phyloP scores from a whole-genome alignment of 1,139 yeast genomes.

The Sugiyamaella japonica region DNA sequence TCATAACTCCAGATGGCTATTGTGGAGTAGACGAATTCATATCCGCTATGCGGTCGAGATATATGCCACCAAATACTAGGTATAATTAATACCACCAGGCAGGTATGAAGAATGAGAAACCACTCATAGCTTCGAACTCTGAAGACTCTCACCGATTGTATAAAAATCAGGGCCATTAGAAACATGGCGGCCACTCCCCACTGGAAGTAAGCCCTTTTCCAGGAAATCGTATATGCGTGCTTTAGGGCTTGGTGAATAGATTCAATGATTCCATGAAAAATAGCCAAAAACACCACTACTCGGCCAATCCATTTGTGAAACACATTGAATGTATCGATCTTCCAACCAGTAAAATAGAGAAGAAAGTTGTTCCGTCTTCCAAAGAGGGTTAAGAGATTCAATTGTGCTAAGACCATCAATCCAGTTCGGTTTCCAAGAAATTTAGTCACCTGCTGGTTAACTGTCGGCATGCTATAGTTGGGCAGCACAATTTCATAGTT shows the following conservation, averaged over 20 bases:
- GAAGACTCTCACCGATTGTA: slow-evolving; percentile 23
- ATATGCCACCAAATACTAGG: slow-evolving; percentile 64
- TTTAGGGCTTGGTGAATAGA: slow-evolving; percentile 37
- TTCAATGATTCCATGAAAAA: slow-evolving; percentile 36
- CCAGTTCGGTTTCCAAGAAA: slow-evolving; percentile 65
- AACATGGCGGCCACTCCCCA: slow-evolving; percentile 28
- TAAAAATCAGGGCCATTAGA: slow-evolving; percentile 21
- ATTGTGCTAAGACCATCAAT: slow-evolving; percentile 47
- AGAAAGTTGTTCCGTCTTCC: slow-evolving; percentile 69
- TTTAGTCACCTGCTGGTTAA: slow-evolving; percentile 39
- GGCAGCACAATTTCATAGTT: slow-evolving; percentile 43
- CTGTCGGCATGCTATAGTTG: slow-evolving; percentile 39
- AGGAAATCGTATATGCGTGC: slow-evolving; percentile 32
- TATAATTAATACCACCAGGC: slow-evolving; percentile 56
- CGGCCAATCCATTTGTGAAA: slow-evolving; percentile 71
- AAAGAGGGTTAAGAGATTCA: slow-evolving; percentile 56
- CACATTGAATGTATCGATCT: slow-evolving; percentile 57
- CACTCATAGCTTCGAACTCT: slow-evolving; percentile 26
- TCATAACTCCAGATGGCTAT: slow-evolving; percentile 46
- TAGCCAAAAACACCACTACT: slow-evolving; percentile 49
- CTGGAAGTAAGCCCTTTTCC: slow-evolving; percentile 38
- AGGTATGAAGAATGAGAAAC: slow-evolving; percentile 60
- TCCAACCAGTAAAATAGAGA: slow-evolving; percentile 65
- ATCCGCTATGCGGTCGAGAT: slow-evolving; percentile 28
- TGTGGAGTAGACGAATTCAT: slow-evolving; percentile 42